Conservation (phyloP, 306 rosid genomes). For the Fragaria nilgerrensis region DNA sequence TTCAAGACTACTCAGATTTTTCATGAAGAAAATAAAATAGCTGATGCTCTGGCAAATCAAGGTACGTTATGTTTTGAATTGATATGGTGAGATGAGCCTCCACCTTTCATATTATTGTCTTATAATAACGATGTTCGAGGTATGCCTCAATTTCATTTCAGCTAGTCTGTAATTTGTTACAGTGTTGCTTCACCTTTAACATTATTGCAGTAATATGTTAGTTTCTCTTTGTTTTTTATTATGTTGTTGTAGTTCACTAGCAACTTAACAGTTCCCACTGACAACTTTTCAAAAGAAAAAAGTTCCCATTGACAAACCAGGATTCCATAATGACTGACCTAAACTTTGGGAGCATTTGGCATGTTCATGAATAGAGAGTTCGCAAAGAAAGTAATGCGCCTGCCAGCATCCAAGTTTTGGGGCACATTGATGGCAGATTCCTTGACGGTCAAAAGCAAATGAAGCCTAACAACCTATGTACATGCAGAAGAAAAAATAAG, state of each 20-base stretch:
- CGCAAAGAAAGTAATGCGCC: slow-evolving; percentile 97
- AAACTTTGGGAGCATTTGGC: slow-evolving; percentile 94
- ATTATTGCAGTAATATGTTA: background rate
- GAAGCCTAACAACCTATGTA: slow-evolving; percentile 73
- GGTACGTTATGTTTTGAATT: too few relatives aligned
- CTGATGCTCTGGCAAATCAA: too few relatives aligned
- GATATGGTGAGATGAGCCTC: too few relatives aligned
- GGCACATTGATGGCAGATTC: slow-evolving; percentile 98
- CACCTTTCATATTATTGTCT: too few relatives aligned
- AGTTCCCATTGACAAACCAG: background rate
- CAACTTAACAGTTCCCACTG: background rate
- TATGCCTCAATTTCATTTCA: too few relatives aligned
- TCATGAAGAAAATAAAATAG: too few relatives aligned
- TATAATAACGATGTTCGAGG: too few relatives aligned
- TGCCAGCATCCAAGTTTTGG: slow-evolving; percentile 93
- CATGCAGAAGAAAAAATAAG: slow-evolving; percentile 24
- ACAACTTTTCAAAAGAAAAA: background rate
- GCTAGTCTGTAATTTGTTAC: too few relatives aligned
- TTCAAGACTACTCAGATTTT: too few relatives aligned
- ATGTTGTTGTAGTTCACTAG: background rate
- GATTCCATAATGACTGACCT: slow-evolving; percentile 49
- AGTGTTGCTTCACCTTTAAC: slow-evolving; percentile 8
- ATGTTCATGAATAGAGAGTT: slow-evolving; percentile 94
- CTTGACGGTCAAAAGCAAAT: slow-evolving; percentile 87
- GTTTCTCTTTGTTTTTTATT: background rate